Base-by-base conservation (phyloP, 2,329 filamentous ascomycete genomes). In the Pseudopithomyces maydicus region DNA sequence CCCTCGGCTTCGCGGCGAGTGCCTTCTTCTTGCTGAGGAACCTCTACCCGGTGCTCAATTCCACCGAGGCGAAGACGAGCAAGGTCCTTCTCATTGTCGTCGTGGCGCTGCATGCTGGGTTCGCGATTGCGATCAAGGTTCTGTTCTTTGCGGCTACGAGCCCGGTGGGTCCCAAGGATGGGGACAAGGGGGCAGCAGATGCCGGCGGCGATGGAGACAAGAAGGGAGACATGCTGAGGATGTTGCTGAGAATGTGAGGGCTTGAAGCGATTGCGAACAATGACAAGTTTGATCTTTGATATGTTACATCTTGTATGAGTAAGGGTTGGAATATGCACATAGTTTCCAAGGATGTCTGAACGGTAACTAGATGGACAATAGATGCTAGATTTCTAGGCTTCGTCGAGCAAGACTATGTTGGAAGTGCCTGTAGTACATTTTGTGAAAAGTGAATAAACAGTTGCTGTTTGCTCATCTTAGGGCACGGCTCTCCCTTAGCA, bases 121-220 rank as follows among this genome's bases (percentile, higher is more conserved):
- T 99, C 64, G 87, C 94, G 1, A 86, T 98, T 68, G 91, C 94
- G 4, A 98, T 99, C 78, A 98, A 98, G 84, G 89, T 97, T 57
- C 80, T 98, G 26, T 98, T 98, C 84, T 99, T 99, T 78, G 93
- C 92, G 66, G 84, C 80, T 58, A 83, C 70, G 11, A 77, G 74
- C 45, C 73, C 74, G 1, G 67, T 74, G 2, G 70, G 70, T 2
- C 65, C 71, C 20, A 69, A 70, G 53, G 64, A 59, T 20, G 66
- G 62, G 8, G 38, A 19, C n/a, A 57, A 64, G 33, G 63, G 52
- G 17, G 62, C 62, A 29, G 68, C 65, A 26, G 68, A 63, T 0
- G 56, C 61, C 45, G 49, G 17, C 8, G 61, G 65, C 45, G 49
- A 14, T 11, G 61, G 65, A 38, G 63, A 63, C 20, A 59, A 65